Percentiles rank a stretch among this genome's conserved stretches.
These are phyloP conservation scores for Fusarium sp. DNA, from an alignment of 2,329 filamentous ascomycete species.

Conservation along the genomic window DNA sequence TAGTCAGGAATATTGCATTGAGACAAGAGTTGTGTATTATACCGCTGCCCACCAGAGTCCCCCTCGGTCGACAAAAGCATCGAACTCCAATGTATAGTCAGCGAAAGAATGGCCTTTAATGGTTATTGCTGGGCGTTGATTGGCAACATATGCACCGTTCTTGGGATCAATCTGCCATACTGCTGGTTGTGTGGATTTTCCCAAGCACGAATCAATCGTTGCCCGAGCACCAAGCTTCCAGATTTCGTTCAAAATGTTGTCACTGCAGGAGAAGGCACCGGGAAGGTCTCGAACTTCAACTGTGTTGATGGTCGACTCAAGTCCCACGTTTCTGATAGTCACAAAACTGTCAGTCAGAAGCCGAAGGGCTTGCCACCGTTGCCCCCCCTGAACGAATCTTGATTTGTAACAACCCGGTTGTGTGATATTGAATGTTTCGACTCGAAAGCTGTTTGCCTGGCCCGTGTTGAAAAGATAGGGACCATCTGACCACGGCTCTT, in stretches of 20 bases:
- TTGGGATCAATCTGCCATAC: background rate
- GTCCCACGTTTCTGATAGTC: background rate
- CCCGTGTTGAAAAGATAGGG: slow-evolving; percentile 2
- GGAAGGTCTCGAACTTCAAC: background rate
- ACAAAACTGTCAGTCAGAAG: background rate
- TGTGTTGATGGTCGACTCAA: background rate
- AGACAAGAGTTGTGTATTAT: background rate
- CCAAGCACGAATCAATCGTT: background rate
- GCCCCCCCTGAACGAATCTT: slow-evolving; percentile 1
- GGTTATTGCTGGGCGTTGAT: background rate
- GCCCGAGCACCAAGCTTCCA: background rate
- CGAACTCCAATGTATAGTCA: slow-evolving; percentile 8
- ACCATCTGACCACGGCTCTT: slow-evolving; percentile 1
- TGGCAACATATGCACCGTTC: background rate
- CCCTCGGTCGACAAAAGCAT: background rate
- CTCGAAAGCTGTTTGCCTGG: background rate
- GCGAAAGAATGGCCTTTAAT: background rate
- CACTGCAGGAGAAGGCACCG: background rate
- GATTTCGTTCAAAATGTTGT: background rate
- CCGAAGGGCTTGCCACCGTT: background rate
- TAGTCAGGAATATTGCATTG: background rate
- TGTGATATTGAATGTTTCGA: slow-evolving; percentile 8
- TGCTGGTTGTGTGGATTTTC: background rate
- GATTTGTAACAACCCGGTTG: background rate
- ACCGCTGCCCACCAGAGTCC: slow-evolving; percentile 6